Base-by-base conservation (phyloP, 768 basidiomycete genomes). In the Trametes cinnabarina region DNA sequence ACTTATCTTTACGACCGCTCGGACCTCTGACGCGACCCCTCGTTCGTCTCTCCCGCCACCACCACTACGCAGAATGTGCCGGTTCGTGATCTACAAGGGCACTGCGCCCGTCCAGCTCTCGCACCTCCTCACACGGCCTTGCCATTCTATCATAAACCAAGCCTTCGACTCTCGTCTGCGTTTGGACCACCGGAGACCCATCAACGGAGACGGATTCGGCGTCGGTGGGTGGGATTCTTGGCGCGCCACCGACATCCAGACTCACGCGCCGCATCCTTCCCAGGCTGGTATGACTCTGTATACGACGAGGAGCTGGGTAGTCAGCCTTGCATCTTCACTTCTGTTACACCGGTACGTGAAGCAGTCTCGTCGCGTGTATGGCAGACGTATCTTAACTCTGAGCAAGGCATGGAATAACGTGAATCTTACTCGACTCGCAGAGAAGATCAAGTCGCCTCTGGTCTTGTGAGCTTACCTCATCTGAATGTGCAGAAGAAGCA, bases 81-180 rank as follows among this genome's bases (percentile, higher is more conserved):
- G 91, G 17, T 89, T 94, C 66, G 88, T 96, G 63, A 94, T 97
- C 42, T 97, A 95, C 80, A 98, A 97, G 74, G 92, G 94, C 65
- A 92, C 90, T 25, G 87, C 90, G 57, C 94, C 94, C 1, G 94
- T 97, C 51, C 90, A 94, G 66, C 79, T 98, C 51, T 92, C 88
- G 23, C 93, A 94, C 83, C 83, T 98, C n/a, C 80, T 98, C 65
- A 98, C 95, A 42, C 82, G 91, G 47, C 96, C 96, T 49, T 87
- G 88, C 59, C 96, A 98, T 75, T 93, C 91, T 3, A 97, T 98
- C 75, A 97, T 95, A 71, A 96, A 96, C 71, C 94, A 97, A 75
- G 94, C 96, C 0, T 95, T 94, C 67, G 96, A 98, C 74, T 95
- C 93, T 20, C 82, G 95, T 8, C 78, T 99, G 30, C 84, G 96